Conservation (phyloP, 208 protist genomes). For the Trypanosoma mega region DNA sequence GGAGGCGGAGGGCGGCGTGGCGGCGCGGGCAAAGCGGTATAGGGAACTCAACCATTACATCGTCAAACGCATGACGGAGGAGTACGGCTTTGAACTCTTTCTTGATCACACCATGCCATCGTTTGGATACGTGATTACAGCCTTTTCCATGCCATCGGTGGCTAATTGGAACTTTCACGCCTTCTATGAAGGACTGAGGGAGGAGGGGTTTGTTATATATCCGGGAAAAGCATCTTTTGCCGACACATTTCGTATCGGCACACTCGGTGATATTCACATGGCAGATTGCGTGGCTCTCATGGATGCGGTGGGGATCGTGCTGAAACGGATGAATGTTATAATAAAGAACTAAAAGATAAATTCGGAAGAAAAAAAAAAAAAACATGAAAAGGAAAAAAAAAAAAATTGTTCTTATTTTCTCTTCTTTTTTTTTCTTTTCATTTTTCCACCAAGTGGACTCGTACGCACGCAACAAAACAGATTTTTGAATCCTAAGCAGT, state of each 20-base stretch:
- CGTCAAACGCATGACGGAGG: slow-evolving; percentile 34
- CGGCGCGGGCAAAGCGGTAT: slow-evolving; percentile 38
- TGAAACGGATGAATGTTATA: slow-evolving; percentile 34
- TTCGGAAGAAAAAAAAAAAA: slow-evolving; percentile 2
- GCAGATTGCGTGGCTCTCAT: slow-evolving; percentile 46
- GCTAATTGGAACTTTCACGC: slow-evolving; percentile 52
- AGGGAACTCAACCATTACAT: slow-evolving; percentile 39
- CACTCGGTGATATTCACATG: slow-evolving; percentile 58
- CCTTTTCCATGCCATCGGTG: slow-evolving; percentile 37
- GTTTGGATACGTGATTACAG: slow-evolving; percentile 59
- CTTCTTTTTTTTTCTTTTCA: not conserved
- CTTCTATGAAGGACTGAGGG: slow-evolving; percentile 52
- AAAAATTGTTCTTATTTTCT: slow-evolving; percentile 1
- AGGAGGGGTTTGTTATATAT: slow-evolving; percentile 56
- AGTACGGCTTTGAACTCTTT: slow-evolving; percentile 48
- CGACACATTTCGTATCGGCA: slow-evolving; percentile 67
- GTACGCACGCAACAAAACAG: no score
- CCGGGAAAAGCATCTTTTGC: slow-evolving; percentile 56
- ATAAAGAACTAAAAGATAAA: not conserved
- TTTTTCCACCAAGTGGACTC: no score
- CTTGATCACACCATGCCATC: slow-evolving; percentile 36
- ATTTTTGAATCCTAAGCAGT: no score
- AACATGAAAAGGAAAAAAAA: slow-evolving; percentile 7
- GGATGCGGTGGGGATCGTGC: slow-evolving; percentile 32
- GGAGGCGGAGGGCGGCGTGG: slow-evolving; percentile 43